Percentiles rank a stretch among this genome's conserved stretches.
These are phyloP conservation scores for Solanum arcanum DNA, from an alignment of 257 asterid species.

Conservation along the genomic window DNA sequence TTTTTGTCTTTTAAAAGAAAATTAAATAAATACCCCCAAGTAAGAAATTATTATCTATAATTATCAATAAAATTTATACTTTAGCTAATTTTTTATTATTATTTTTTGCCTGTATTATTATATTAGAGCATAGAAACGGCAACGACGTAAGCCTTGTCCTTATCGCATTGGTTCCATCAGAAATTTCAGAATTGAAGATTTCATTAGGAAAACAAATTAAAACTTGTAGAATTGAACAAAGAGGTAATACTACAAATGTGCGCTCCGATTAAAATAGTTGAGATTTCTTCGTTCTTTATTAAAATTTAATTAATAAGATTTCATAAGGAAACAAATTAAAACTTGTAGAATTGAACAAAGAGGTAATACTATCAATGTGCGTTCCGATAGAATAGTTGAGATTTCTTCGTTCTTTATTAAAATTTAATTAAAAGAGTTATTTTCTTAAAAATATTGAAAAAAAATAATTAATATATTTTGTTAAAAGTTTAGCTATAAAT, in stretches of 20 bases:
- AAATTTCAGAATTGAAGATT: neutral
- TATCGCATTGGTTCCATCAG: slow-evolving; percentile 2
- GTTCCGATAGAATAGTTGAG: neutral
- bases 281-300: neutral
- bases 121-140: neutral
- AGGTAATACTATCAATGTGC: neutral
- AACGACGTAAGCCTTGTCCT: slow-evolving; percentile 7
- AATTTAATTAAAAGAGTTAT: neutral
- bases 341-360: neutral
- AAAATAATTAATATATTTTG: no score
- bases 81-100: neutral
- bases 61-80: neutral
- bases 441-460: no score
- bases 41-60: neutral
- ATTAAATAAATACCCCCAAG: no score
- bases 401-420: neutral
- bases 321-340: neutral
- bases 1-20: neutral
- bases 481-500: no score
- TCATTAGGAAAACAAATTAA: neutral
- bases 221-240: neutral
- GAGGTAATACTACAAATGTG: neutral
- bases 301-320: neutral
- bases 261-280: neutral
- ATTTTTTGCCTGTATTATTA: neutral